Conservation (phyloP, 305 asterid species). For the Solanum chacoense region DNA sequence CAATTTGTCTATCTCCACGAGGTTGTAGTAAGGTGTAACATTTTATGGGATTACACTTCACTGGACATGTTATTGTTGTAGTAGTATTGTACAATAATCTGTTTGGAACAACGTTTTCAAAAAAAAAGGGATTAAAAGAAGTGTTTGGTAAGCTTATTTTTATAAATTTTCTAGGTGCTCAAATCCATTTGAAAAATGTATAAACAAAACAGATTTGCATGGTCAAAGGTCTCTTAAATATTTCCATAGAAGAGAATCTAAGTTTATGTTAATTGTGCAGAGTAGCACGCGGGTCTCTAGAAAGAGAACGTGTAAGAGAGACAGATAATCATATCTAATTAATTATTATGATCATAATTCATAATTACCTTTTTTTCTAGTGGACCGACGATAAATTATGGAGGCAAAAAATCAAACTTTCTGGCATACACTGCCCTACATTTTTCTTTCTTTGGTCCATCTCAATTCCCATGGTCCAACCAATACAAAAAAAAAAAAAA, state of each 20-base stretch:
- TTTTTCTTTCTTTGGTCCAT: neutral
- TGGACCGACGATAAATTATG: neutral
- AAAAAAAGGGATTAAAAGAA: neutral
- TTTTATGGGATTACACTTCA: no score
- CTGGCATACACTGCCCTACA: neutral
- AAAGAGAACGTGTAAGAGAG: slow-evolving; percentile 1
- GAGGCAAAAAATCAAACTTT: neutral
- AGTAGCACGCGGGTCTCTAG: slow-evolving; percentile 4
- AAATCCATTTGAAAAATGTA: neutral
- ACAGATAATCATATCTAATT: neutral
- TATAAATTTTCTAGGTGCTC: neutral
- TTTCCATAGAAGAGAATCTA: neutral
- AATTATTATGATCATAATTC: neutral
- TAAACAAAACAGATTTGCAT: neutral
- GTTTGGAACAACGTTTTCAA: neutral
- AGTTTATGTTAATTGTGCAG: neutral
- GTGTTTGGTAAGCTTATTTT: neutral
- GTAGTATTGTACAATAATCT: neutral
- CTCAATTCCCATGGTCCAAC: neutral
- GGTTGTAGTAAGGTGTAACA: no score
- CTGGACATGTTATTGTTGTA: no score
- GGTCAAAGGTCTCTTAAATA: neutral
- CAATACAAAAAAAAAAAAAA: neutral
- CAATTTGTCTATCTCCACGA: no score
- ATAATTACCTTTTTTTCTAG: neutral